Conservation (phyloP, 129 eudicot genomes). For the Helianthus tuberosus region DNA sequence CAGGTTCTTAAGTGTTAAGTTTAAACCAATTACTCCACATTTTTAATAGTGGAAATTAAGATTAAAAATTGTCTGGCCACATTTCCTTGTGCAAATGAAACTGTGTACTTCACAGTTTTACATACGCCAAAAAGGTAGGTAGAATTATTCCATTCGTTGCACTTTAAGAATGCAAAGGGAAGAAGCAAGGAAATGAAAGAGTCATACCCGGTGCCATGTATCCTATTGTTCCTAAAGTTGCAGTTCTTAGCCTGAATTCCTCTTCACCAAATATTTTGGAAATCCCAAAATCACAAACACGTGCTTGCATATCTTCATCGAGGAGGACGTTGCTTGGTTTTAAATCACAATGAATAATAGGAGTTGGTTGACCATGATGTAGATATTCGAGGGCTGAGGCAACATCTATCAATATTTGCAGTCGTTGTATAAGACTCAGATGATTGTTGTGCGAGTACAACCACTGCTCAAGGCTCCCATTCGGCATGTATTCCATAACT, state of each 20-base stretch:
- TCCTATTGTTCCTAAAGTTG: conserved; percentile 54
- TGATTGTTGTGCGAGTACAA: conserved; percentile 34
- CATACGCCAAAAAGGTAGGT: neutral
- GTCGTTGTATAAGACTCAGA: conserved; percentile 30
- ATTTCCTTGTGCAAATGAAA: neutral
- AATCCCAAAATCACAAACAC: conserved; percentile 58
- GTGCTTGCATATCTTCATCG: conserved; percentile 53
- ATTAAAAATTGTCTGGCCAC: too few relatives aligned
- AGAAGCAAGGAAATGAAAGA: neutral
- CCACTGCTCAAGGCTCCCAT: conserved; percentile 53
- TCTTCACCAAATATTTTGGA: conserved; percentile 37
- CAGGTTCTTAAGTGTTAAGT: neutral
- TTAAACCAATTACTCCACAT: too few relatives aligned
- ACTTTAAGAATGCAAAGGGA: neutral
- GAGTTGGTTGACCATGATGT: conserved; percentile 38
- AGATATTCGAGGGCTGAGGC: conserved; percentile 54
- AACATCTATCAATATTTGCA: conserved; percentile 47
- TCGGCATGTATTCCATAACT: conserved; percentile 53
- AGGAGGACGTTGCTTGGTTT: conserved; percentile 38
- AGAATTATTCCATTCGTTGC: neutral
- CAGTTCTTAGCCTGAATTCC: conserved; percentile 31
- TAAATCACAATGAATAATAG: conserved; percentile 58
- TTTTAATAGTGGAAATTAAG: too few relatives aligned
- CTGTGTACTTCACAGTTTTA: neutral
- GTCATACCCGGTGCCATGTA: conserved; percentile 68